phyloP scores from a whole-genome alignment of 2,329 filamentous ascomycete genomes.

The Pestalotiopsis sp. region DNA sequence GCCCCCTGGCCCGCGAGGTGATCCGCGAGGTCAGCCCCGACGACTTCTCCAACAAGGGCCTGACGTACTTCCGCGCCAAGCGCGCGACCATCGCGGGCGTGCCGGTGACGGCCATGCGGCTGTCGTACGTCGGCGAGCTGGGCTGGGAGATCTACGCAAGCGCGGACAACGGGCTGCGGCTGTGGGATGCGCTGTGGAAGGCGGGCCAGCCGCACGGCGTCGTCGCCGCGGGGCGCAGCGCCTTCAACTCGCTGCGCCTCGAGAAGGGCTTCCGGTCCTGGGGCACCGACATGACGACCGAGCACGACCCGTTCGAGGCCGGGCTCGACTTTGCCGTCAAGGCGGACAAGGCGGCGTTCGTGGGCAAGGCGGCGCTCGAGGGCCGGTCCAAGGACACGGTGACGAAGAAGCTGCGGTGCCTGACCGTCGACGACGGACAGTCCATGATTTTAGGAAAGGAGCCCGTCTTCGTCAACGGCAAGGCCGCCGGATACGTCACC shows the following conservation, averaged over 20 bases:
- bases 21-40: slow-evolving; percentile 46
- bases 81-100: slow-evolving; percentile 53
- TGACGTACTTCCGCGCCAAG: slow-evolving; percentile 55
- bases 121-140: slow-evolving; percentile 63
- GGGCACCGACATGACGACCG: slow-evolving; percentile 61
- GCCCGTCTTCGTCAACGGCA: slow-evolving; percentile 54
- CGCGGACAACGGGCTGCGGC: slow-evolving; percentile 57
- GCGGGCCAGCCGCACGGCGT: slow-evolving; percentile 58
- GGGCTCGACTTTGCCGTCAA: slow-evolving; percentile 56
- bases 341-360: slow-evolving; percentile 46
- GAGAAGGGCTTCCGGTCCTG: slow-evolving; percentile 62
- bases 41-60: slow-evolving; percentile 45
- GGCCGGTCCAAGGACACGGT: slow-evolving; percentile 38
- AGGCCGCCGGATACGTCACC: slow-evolving; percentile 58
- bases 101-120: slow-evolving; percentile 56
- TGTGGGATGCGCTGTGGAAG: slow-evolving; percentile 62
- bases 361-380: slow-evolving; percentile 54
- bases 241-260: slow-evolving; percentile 60
- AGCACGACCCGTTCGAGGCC: slow-evolving; percentile 63
- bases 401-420: slow-evolving; percentile 43
- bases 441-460: slow-evolving; percentile 65
- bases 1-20: slow-evolving; percentile 56
- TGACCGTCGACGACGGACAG: slow-evolving; percentile 57
- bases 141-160: slow-evolving; percentile 67
- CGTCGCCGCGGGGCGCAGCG: slow-evolving; percentile 59